Evolutionary conservation across 345 rosid genomes (phyloP), one percentile per base, ranked within the genome.

Genomic region (Xanthoceras sorbifolium): DNA sequence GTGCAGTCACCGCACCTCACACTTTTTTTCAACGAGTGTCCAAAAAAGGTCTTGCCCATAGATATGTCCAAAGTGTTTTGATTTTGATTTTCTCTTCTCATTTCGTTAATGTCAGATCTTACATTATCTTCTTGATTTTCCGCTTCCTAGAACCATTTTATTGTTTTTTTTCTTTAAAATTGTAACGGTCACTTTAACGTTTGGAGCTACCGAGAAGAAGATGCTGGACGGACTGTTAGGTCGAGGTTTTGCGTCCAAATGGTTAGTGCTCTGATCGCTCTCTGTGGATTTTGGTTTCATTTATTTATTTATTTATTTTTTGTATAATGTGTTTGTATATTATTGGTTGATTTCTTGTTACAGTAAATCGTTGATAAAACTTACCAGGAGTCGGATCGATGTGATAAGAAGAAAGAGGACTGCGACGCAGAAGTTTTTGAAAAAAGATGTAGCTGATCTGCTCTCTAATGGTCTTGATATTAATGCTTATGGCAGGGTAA

Each of bases 361-460:
- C 85, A 96, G 99, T 72, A 93, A 96, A 76, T 87, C 95, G 69
- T 78, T 91, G 91, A 92, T 96, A 50, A 96, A 93, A 72, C 77
- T 82, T 78, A 86, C 89, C 1, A 92, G 86, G 87, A 91, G 85
- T 82, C 88, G 93, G 91, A 93, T 96, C 90, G 97, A 92, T 72
- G 90, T 91, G 84, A 90, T 90, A 59, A 69, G 91, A 85, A 86
- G 97, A 84, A 96, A 93, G 87, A 86, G 90, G 79, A 91, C 77
- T 32, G 99, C 99, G 2, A 93, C 97, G 75, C 81, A 87, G 80
- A 96, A 85, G 90, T 92, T 91, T 82, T 72, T 96, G 69, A 96
- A 90, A 91, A 85, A 87, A 80, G 99, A 93, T 63, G 82, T 96
- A 54, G 98, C 97, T 79, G 98, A 93, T 92, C 94, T 96, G 78